Base-by-base conservation (phyloP, 108 stramenopile genomes). In the Nitzschia palea region DNA sequence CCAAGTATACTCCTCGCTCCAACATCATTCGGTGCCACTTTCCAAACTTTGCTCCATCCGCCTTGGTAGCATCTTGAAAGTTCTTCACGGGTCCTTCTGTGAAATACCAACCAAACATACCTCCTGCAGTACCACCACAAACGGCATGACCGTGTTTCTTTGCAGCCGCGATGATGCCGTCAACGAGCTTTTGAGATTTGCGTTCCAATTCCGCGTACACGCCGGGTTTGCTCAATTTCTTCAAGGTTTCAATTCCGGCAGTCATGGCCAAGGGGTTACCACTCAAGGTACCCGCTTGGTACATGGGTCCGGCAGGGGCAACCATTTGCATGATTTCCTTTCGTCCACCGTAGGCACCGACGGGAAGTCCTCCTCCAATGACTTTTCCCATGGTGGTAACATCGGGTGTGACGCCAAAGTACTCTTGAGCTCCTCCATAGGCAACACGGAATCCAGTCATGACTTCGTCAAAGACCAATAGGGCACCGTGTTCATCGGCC, bases 61-160 rank as follows among this genome's bases (percentile, higher is more conserved):
- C 81, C 80, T 95, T 95, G 61, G 86, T 64, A 20, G 98, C 97
- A 58, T 97, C 94, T 26, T 51, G 44, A 74, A 99, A 99, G 80
- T 82, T 90, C 78, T 84, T 92, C 63, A 99, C 98, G 29, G 96
- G 96, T 50, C 96, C 96, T 35, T 97, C 87, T 42, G 82, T 80
- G 73, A 98, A 99, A 86, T 83, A 97, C 93, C 97, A 97, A 37
- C 98, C 98, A 68, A 96, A 99, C 98, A 99, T 99, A 67, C 96
- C 98, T 57, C 93, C 89, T 55, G 97, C 96, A 67, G 61, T 74
- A 51, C 88, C 98, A 62, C 95, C 95, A 44, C 74, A 73, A 45
- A 96, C 87, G 36, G 82, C 91, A 82, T 97, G 96, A 53, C 95
- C 98, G 61, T 89, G 74, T 77, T 90, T 90, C 78, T 94, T 65